Evolutionary conservation across 2,329 filamentous ascomycete species (phyloP), one percentile per base, ranked within the genome.

Genomic region (Claviceps sp.): DNA sequence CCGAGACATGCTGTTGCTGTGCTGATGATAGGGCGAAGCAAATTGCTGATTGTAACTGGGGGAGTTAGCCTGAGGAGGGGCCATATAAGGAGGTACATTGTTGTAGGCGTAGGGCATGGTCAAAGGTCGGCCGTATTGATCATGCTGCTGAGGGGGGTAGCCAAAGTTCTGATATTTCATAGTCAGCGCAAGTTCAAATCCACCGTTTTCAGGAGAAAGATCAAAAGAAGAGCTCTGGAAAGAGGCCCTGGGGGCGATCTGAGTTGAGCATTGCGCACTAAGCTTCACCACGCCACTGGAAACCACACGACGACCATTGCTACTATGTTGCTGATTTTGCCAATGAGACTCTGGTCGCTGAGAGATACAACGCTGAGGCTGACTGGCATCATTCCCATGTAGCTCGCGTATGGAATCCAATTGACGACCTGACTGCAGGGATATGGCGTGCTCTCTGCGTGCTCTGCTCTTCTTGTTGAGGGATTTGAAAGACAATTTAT

Each of bases 1-100:
- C 60, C 90, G 84, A 2, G 90, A 93, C 85, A 95, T 90, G 72
- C 53, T 79, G 71, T 56, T 83, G 76, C 65, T 85, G 78, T 55
- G 79, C 60, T 72, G 74, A 66, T 62, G 70, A 48, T 62, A 67
- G 57, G 61, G 69, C 55, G 61, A 60, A 7, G 63, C 68, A 53
- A 72, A 77, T 20, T 68, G 68, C 50, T 74, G 73, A 54, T 72
- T 72, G 56, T 70, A 80, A n/a, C 69, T 68, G 24, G 76, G 75
- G 9, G 73, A 72, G 57, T 74, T 73, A 57, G 68, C 66, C 54
- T 71, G 65, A 20, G 70, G 67, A 37, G 67, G 62, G 14, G 52
- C 61, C 67, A 81, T 79, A 58, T 75, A 80, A 18, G 73, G 71
- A 18, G 73, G 71, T 60, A 75, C 72, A 53, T 63, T 67, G 56